Evolutionary conservation across 2,329 filamentous ascomycete species (phyloP).

Genomic region (Ophiobolus disseminans): DNA sequence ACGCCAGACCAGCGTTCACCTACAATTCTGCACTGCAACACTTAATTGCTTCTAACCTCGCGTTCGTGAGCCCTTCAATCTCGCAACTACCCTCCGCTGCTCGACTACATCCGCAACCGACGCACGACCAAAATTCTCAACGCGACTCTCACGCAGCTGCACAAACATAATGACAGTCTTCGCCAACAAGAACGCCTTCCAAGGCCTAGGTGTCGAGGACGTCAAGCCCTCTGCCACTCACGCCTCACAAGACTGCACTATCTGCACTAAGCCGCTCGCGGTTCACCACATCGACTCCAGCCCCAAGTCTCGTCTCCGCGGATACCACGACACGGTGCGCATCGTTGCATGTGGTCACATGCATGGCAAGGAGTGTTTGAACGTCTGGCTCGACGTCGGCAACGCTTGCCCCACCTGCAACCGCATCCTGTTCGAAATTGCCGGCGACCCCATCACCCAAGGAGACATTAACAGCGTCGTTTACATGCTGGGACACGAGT

Average conservation of each 20-base stretch:
- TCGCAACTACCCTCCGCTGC: too few relatives aligned
- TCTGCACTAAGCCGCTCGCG: constrained; percentile 21
- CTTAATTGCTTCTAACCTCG: too few relatives aligned
- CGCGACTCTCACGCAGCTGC: too few relatives aligned
- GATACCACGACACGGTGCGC: constrained; percentile 20
- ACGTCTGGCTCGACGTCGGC: constrained; percentile 24
- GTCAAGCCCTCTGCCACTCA: constrained; percentile 13
- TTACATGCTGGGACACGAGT: neutral
- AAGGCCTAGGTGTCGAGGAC: constrained; percentile 13
- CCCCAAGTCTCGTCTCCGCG: neutral
- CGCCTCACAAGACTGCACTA: constrained; percentile 23
- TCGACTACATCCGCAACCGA: too few relatives aligned
- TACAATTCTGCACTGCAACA: too few relatives aligned
- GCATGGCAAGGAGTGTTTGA: constrained; percentile 25
- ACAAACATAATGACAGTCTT: constrained; percentile 19
- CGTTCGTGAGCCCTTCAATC: too few relatives aligned
- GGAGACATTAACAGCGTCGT: constrained; percentile 10
- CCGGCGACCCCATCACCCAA: constrained; percentile 12
- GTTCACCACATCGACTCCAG: constrained; percentile 5
- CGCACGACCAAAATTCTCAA: too few relatives aligned
- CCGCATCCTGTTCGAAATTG: constrained; percentile 20
- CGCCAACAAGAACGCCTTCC: constrained; percentile 19
- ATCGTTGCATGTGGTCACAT: constrained; percentile 26
- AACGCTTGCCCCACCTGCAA: constrained; percentile 29
- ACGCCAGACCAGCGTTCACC: too few relatives aligned